Evolutionary conservation across 192 early-diverging fungal species (phyloP).

Genomic region (Entomortierella lignicola): DNA sequence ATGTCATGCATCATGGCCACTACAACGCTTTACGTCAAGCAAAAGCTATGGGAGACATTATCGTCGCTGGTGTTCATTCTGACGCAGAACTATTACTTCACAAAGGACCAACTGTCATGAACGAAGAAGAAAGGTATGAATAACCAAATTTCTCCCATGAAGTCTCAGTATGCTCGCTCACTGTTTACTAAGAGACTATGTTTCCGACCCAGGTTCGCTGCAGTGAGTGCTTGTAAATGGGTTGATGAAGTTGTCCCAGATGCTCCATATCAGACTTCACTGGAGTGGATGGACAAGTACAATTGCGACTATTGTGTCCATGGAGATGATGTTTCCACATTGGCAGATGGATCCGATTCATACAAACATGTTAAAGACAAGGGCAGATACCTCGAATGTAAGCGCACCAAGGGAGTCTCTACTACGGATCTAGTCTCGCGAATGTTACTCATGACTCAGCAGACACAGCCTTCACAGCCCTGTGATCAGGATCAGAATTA

Average conservation of each 20-base stretch:
- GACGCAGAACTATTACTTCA: constrained; percentile 88
- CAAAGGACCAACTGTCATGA: constrained; percentile 96
- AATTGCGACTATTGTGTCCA: constrained; percentile 94
- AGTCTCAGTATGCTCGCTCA: no score
- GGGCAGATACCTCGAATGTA: constrained; percentile 88
- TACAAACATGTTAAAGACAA: constrained; percentile 92
- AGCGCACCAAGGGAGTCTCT: constrained; percentile 91
- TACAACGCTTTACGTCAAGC: constrained; percentile 94
- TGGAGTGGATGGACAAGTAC: constrained; percentile 86
- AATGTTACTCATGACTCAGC: constrained; percentile 85
- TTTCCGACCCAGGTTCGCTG: no score
- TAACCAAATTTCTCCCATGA: no score
- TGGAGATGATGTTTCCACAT: constrained; percentile 94
- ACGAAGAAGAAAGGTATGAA: constrained; percentile 90
- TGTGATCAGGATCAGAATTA: no score
- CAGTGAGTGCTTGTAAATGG: constrained; percentile 91
- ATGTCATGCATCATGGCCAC: constrained; percentile 92
- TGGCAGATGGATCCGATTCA: constrained; percentile 93
- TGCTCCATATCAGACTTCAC: constrained; percentile 88
- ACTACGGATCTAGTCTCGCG: constrained; percentile 96
- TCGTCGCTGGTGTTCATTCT: constrained; percentile 94
- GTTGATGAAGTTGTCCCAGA: constrained; percentile 88
- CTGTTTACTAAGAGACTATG: constrained; percentile 56
- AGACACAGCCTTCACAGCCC: constrained; percentile 62
- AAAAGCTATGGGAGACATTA: constrained; percentile 88